Evolutionary conservation across 176 grass and related monocot genomes (phyloP), one percentile per base, ranked within the genome.

Genomic region (Oryza rufipogon): DNA sequence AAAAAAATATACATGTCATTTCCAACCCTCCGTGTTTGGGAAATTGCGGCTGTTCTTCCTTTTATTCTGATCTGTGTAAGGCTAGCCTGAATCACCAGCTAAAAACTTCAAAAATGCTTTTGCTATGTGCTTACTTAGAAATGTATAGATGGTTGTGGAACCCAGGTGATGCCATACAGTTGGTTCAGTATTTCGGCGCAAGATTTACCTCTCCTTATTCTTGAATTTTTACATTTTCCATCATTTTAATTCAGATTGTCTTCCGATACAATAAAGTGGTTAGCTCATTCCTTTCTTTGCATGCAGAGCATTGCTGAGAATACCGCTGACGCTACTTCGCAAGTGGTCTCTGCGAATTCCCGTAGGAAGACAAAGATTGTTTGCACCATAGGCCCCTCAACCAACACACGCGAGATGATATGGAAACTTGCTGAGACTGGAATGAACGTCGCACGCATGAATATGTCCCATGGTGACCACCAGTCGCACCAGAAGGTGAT

Each of bases 401-500:
- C 93, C 61, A 92, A 98, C 80, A 95, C 93, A 4, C 80, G 86
- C 0, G 93, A 98, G 78, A 95, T 95, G 96, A 92, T 98, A 49
- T 98, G 96, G 93, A 98, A 98, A 64, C 83, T 98, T 66, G 96
- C 96, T 67, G 96, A 95, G 76, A 82, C 80, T 64, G 96, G 96
- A 60, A 98, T 98, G 96, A 95, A 95, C 25, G 91, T 98, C 64
- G 96, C 96, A 2, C 87, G 96, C 9, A 58, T 98, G 15, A 98
- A 98, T 84, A 98, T 98, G 96, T 98, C 96, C 79, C 96, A 98
- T 83, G 96, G 96, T 54, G 96, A 98, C 85, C 91, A 98, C 56
- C 80, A 95, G 80, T 98, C 96, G 13, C 96, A 98, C 83, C 81
- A 95, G 87, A 95, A 95, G 68, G 89, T 95, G 82, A 90, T 95